Percentiles rank a stretch among this genome's conserved stretches.
Evolutionary conservation across 257 asterid species (phyloP).

Genomic region (Solanum infundibuliforme): DNA sequence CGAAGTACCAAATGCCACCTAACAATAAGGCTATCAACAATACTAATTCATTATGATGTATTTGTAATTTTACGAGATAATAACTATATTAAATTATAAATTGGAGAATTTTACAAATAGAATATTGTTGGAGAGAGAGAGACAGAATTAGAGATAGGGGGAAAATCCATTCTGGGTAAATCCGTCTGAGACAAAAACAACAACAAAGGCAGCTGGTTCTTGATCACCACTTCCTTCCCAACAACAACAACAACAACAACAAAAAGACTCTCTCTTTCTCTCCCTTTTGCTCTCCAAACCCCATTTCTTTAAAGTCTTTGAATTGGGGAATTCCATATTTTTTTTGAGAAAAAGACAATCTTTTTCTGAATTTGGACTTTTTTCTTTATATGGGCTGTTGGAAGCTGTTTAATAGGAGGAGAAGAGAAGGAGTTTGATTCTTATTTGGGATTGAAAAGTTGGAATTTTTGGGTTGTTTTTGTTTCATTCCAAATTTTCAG

Average conservation of each 20-base stretch:
- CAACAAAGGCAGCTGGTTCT: constrained; percentile 31
- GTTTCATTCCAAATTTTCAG: neutral
- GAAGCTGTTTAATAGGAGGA: constrained; percentile 2
- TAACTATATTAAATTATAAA: neutral
- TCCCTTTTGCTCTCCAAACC: constrained; percentile 17
- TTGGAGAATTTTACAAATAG: neutral
- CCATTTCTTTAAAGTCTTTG: constrained; percentile 14
- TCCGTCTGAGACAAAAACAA: constrained; percentile 21
- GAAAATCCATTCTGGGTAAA: constrained; percentile 17
- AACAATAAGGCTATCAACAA: neutral
- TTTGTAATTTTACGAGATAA: neutral
- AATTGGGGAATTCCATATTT: neutral
- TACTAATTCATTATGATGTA: neutral
- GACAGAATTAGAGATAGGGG: neutral
- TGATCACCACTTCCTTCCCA: constrained; percentile 15
- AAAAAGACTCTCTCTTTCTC: neutral
- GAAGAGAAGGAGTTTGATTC: neutral
- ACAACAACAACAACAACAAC: neutral
- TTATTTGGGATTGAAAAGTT: neutral
- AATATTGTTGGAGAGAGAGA: neutral
- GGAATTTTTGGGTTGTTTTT: constrained; percentile 11
- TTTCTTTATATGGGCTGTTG: constrained; percentile 15
- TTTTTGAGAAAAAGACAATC: neutral
- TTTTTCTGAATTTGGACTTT: neutral
- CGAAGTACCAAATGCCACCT: neutral